Conservation (phyloP, 129 eudicot species). For the Artemisia tridentata region DNA sequence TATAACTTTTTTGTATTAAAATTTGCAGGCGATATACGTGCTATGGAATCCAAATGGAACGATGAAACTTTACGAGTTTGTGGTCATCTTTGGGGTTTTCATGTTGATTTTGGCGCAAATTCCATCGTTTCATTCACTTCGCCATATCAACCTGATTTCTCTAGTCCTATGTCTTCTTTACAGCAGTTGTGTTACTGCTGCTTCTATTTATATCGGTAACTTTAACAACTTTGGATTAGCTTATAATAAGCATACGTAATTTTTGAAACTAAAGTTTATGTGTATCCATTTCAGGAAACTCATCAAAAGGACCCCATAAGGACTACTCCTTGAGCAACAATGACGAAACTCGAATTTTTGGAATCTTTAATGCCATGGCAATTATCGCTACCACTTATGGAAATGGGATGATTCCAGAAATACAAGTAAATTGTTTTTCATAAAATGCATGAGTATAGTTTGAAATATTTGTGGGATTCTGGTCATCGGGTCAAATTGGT, state of each 20-base stretch:
- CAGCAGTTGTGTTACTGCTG: slow-evolving; percentile 80
- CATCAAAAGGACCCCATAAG: slow-evolving; percentile 65
- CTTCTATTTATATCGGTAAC: slow-evolving; percentile 69
- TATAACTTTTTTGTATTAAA: no score
- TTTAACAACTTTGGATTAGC: no score
- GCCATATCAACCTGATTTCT: no score
- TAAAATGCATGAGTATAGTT: no score
- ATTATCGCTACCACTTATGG: slow-evolving; percentile 92
- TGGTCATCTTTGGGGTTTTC: slow-evolving; percentile 64
- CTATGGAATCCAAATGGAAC: slow-evolving; percentile 59
- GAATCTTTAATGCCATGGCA: slow-evolving; percentile 77
- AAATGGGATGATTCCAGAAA: slow-evolving; percentile 95
- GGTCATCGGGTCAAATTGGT: no score
- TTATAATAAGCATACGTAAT: no score
- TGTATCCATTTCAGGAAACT: no score
- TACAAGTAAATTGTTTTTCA: slow-evolving; percentile 48
- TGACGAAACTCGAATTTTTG: slow-evolving; percentile 53
- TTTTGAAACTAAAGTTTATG: no score
- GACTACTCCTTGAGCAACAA: slow-evolving; percentile 53
- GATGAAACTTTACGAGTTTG: slow-evolving; percentile 74
- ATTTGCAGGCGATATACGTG: slow-evolving; percentile 30
- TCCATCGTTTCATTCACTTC: slow-evolving; percentile 96
- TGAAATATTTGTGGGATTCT: no score
- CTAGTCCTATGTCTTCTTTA: slow-evolving; percentile 63
- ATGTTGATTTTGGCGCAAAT: slow-evolving; percentile 86